These are phyloP conservation scores for Tulasnella calospora DNA, from an alignment of 768 basidiomycete genomes.

Conservation along the genomic window DNA sequence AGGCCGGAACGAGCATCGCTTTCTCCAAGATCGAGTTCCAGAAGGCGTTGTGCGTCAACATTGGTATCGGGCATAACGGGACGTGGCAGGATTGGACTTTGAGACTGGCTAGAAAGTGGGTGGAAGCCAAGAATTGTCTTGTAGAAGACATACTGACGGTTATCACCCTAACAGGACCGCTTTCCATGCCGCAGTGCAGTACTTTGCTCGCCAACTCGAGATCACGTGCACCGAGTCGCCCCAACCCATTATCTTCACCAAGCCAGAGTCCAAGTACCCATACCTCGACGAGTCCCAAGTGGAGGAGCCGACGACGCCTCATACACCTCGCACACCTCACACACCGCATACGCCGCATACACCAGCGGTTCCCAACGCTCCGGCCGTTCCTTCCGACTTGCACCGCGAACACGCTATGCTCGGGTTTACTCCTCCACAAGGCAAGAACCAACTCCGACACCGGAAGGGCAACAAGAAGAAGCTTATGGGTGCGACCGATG, in stretches of 20 bases:
- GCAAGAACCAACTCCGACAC: conserved; percentile 33
- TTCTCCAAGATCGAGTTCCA: conserved; percentile 53
- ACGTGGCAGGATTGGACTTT: conserved; percentile 61
- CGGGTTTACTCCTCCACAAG: conserved; percentile 48
- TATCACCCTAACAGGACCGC: conserved; percentile 44
- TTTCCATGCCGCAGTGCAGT: conserved; percentile 72
- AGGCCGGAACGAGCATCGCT: conserved; percentile 58
- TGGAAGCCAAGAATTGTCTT: background rate
- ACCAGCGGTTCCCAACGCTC: background rate
- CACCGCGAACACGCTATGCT: conserved; percentile 36
- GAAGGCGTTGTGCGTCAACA: conserved; percentile 52
- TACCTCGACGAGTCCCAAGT: conserved; percentile 20
- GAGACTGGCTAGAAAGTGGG: conserved; percentile 47
- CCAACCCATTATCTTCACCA: conserved; percentile 50
- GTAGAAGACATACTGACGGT: background rate
- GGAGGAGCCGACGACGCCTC: conserved; percentile 19
- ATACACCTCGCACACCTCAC: conserved; percentile 7
- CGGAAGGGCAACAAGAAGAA: conserved; percentile 40
- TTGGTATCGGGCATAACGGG: conserved; percentile 55
- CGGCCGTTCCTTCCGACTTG: background rate
- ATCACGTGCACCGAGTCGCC: conserved; percentile 58
- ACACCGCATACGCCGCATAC: background rate
- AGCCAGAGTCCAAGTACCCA: conserved; percentile 8
- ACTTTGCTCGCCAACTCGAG: conserved; percentile 64
- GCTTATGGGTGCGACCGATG: conserved; percentile 20